Conservation (phyloP, 78 protist species). For the Dictyostelium brefeldianum region DNA sequence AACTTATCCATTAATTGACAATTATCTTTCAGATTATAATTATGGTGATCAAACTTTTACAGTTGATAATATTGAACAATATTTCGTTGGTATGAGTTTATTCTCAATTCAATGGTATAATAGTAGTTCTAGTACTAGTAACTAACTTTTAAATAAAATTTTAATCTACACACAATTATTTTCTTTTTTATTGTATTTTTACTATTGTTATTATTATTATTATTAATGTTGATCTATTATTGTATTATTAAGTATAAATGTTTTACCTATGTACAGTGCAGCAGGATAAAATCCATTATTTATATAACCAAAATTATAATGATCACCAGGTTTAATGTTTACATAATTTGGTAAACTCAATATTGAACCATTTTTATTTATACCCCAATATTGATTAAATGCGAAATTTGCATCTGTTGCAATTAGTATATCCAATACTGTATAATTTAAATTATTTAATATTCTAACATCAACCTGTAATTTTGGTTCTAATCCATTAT, state of each 20-base stretch:
- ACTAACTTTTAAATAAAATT: no score
- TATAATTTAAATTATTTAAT: not conserved
- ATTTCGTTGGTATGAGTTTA: constrained; percentile 15
- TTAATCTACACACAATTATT: no score
- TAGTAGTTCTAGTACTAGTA: not conserved
- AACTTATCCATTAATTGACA: not conserved
- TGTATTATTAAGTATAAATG: no score
- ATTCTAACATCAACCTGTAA: not conserved
- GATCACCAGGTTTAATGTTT: not conserved
- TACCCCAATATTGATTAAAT: not conserved
- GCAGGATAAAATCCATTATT: not conserved
- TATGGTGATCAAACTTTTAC: not conserved
- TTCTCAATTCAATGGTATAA: not conserved
- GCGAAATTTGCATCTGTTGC: not conserved
- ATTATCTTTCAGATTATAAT: not conserved
- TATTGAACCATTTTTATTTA: not conserved
- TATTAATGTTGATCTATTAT: no score
- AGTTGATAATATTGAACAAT: not conserved
- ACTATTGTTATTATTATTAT: no score
- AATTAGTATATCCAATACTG: not conserved
- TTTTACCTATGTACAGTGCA: not conserved
- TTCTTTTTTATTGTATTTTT: no score
- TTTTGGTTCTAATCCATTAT: not conserved
- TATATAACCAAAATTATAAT: not conserved
- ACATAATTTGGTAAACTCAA: not conserved